These are phyloP conservation scores for Ceratobasidium sp. DNA, from an alignment of 1,284 basidiomycete genomes.

Conservation along the genomic window DNA sequence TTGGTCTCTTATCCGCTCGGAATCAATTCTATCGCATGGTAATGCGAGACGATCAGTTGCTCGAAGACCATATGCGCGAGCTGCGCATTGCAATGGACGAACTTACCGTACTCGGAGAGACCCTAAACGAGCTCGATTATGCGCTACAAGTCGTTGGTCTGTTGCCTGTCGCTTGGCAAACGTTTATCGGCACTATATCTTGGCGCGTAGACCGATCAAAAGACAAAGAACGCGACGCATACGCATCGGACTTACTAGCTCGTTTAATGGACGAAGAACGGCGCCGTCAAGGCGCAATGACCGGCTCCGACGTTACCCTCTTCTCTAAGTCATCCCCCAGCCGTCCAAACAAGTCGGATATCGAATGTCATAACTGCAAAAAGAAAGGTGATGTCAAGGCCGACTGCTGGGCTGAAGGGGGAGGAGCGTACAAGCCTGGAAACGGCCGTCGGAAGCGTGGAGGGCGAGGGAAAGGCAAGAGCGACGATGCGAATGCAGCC, in stretches of 20 bases:
- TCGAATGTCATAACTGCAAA: conserved; percentile 8
- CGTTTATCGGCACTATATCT: conserved; percentile 15
- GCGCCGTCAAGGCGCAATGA: background rate
- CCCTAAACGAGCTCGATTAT: conserved; percentile 8
- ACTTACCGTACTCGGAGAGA: conserved; percentile 4
- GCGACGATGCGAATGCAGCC: background rate
- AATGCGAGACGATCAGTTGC: conserved; percentile 13
- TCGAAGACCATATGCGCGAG: conserved; percentile 19
- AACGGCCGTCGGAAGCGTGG: background rate
- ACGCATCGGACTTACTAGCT: conserved; percentile 10
- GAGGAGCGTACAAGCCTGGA: conserved; percentile 16
- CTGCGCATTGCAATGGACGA: conserved; percentile 6
- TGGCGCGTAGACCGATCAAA: conserved; percentile 7
- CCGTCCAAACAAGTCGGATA: background rate
- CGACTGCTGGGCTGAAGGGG: conserved; percentile 2
- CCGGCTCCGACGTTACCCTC: background rate
- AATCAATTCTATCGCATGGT: conserved; percentile 4
- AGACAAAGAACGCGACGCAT: background rate
- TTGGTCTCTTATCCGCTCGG: background rate
- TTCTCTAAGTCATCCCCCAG: background rate
- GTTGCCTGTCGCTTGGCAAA: conserved; percentile 5
- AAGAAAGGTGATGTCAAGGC: background rate
- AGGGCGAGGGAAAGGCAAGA: background rate
- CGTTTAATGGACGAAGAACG: conserved; percentile 17
- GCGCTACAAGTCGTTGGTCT: conserved; percentile 6